Evolutionary conservation across 176 grass and related monocot species (phyloP).

Genomic region (Hordeum marinum): DNA sequence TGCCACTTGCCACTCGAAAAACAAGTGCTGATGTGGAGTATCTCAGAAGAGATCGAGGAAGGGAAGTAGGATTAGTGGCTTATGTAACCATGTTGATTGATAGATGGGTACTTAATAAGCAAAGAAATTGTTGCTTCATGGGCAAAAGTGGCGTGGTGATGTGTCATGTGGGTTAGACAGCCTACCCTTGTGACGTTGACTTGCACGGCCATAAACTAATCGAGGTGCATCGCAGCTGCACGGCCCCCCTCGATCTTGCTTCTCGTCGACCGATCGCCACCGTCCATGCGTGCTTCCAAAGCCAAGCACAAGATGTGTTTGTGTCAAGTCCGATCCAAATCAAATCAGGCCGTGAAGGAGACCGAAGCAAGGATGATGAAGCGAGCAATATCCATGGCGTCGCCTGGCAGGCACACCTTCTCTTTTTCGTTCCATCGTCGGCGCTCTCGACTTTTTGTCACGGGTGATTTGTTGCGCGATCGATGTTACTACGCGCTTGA

Average conservation of each 20-base stretch:
- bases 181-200: conserved; percentile 33
- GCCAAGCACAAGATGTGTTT: background rate
- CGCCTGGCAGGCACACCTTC: too few species aligned
- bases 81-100: background rate
- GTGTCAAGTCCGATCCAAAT: background rate
- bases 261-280: background rate
- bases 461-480: background rate
- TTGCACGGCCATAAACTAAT: background rate
- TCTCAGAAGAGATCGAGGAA: background rate
- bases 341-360: background rate
- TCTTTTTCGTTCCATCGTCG: too few species aligned
- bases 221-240: background rate
- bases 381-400: too few species aligned
- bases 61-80: background rate
- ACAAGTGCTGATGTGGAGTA: background rate
- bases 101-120: background rate
- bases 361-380: background rate
- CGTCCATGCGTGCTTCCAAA: conserved; percentile 19
- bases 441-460: background rate
- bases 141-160: background rate
- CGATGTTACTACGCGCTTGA: background rate
- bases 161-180: background rate
- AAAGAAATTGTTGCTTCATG: background rate
- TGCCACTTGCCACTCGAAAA: background rate
- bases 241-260: conserved; percentile 7